A percentile compares a stretch with the other conserved stretches of the same genome.
These are phyloP conservation scores for Psidium guajava DNA, from an alignment of 345 rosid genomes.

Conservation along the genomic window DNA sequence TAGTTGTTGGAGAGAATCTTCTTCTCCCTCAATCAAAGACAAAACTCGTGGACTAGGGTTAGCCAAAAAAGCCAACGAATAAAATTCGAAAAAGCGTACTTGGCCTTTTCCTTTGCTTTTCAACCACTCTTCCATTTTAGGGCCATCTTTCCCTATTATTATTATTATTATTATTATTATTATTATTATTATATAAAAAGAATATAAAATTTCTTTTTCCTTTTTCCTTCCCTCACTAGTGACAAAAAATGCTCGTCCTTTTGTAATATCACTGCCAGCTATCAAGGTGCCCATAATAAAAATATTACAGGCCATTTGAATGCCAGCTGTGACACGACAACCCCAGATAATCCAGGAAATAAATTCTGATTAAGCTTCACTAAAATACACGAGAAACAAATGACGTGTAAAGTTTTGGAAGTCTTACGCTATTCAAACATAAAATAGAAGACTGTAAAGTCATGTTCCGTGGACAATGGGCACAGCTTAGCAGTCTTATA, in stretches of 20 bases:
- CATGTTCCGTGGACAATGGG: background rate
- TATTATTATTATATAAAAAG: background rate
- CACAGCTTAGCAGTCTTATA: background rate
- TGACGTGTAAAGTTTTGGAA: too few species aligned
- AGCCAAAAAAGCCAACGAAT: background rate
- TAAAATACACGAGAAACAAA: background rate
- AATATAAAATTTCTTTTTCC: background rate
- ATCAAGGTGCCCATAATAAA: background rate
- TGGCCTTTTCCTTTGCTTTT: background rate
- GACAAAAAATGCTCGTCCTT: background rate
- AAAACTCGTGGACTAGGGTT: background rate
- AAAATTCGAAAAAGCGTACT: background rate
- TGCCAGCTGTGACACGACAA: background rate
- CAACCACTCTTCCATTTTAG: slow-evolving; percentile 2
- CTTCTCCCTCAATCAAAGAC: background rate
- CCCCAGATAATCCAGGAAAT: background rate
- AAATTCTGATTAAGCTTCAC: background rate
- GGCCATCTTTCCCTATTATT: background rate
- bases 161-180: background rate
- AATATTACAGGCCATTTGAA: background rate
- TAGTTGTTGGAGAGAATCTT: background rate
- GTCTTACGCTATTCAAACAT: background rate
- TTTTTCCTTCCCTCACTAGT: background rate
- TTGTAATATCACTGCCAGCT: background rate
- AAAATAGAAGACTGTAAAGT: background rate